Evolutionary conservation across 2,329 filamentous ascomycete genomes (phyloP).

Genomic region (Grosmannia huntii): DNA sequence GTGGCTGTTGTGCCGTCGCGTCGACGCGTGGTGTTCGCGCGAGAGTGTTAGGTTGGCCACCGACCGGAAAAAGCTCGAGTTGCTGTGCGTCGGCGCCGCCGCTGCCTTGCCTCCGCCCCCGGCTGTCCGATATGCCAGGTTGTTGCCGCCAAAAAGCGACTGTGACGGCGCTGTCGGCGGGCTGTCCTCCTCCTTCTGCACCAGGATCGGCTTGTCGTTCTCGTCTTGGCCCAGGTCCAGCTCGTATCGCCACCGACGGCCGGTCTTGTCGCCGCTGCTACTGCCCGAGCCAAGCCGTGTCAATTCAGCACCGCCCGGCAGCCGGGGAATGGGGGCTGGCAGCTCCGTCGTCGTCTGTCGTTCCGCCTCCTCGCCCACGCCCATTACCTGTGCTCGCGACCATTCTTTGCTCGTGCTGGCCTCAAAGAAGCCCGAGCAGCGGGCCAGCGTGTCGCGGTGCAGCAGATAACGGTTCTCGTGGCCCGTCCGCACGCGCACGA

Average conservation of each 20-base stretch:
- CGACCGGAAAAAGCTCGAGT: conserved; percentile 64
- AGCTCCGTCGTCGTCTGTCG: neutral
- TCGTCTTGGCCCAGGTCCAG: conserved; percentile 62
- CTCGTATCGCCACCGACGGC: conserved; percentile 67
- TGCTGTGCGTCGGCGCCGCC: conserved; percentile 16
- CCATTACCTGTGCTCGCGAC: conserved; percentile 34
- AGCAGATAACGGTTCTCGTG: conserved; percentile 76
- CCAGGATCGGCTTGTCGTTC: conserved; percentile 74
- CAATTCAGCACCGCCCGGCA: conserved; percentile 18
- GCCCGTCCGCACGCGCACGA: conserved; percentile 51
- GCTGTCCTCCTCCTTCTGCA: conserved; percentile 56
- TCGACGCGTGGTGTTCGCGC: conserved; percentile 26
- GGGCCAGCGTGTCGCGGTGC: conserved; percentile 73
- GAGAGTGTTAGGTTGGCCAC: conserved; percentile 62
- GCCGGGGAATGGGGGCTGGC: neutral
- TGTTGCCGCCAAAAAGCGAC: conserved; percentile 47
- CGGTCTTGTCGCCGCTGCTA: conserved; percentile 18
- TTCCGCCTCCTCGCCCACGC: neutral
- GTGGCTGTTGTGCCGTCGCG: conserved; percentile 20
- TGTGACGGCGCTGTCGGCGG: conserved; percentile 13
- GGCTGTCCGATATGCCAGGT: conserved; percentile 26
- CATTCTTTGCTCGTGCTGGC: conserved; percentile 71
- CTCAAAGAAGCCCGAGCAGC: conserved; percentile 91
- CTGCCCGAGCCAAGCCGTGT: conserved; percentile 3
- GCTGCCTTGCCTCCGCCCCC: conserved; percentile 17